A percentile compares a stretch with the other conserved stretches of the same genome.
phyloP scores from a whole-genome alignment of 352 stramenopile species.

The Paralagenidium karlingii region DNA sequence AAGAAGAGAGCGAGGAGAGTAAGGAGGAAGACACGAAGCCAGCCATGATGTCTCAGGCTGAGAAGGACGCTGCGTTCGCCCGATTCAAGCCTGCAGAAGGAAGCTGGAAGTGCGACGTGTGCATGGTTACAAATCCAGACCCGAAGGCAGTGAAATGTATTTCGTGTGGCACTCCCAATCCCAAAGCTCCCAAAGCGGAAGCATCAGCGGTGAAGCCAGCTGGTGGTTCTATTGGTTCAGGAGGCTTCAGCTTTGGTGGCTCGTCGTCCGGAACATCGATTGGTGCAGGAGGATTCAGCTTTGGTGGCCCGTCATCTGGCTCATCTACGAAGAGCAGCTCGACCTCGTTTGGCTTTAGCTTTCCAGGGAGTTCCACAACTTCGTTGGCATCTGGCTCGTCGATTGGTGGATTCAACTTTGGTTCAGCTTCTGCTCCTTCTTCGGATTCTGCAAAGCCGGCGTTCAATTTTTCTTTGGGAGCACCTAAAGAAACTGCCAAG shows the following conservation, averaged over 20 bases:
- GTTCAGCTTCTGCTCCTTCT: too few relatives aligned
- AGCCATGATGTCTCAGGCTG: not conserved
- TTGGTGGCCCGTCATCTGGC: too few relatives aligned
- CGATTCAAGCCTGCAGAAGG: constrained; percentile 13
- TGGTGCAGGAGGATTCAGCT: constrained; percentile 4
- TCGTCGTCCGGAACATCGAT: not conserved
- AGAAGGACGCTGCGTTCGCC: not conserved
- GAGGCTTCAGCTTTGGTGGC: constrained; percentile 23
- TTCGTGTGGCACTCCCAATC: constrained; percentile 19
- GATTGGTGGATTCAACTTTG: too few relatives aligned
- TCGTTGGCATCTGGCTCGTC: not conserved
- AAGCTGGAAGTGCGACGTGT: constrained; percentile 41
- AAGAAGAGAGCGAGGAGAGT: constrained; percentile 13
- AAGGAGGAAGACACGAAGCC: not conserved
- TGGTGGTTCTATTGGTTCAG: too few relatives aligned
- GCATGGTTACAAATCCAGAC: constrained; percentile 26
- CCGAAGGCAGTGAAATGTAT: constrained; percentile 10
- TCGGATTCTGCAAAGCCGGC: constrained; percentile 2
- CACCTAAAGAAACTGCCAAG: constrained; percentile 2
- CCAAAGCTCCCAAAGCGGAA: constrained; percentile 15
- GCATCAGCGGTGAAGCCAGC: not conserved
- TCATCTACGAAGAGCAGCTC: too few relatives aligned
- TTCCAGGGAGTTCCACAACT: not conserved
- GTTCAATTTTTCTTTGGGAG: constrained; percentile 5
- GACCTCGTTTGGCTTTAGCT: too few relatives aligned